Base-by-base conservation (phyloP, 2,329 filamentous ascomycete species). In the Juglanconis oblonga region DNA sequence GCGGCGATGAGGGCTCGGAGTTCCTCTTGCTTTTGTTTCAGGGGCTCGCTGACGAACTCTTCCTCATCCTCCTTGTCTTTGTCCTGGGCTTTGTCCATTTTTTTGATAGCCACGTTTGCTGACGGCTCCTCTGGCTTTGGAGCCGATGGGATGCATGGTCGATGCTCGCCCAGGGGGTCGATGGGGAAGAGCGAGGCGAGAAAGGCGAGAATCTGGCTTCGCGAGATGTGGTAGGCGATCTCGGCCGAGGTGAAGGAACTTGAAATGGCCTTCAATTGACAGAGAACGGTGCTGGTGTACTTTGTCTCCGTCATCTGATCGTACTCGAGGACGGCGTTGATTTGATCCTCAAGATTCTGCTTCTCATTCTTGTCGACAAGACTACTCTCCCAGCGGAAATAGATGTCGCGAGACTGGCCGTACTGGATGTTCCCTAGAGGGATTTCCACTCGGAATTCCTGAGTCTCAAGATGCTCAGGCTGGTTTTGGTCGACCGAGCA, bases 371-470 rank as follows among this genome's bases (percentile, higher is more conserved):
- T n/a, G 1, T 67, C 24, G 5, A 66, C 36, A 17, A 24, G 24
- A 24, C 24, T 24, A 2, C 67, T 68, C 40, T 69, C 67, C 60
- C 72, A 72, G 4, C 66, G 65, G 6, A 87, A 69, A 63, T 79
- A 80, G 31, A 87, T 71, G 58, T 87, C 82, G 3, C 84, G 77
- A 0, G 82, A 80, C 61, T 87, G 85, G n/a, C 83, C 84, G 57
- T 83, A 87, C 62, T 85, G 84, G 0, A 88, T 61, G 64, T 79
- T 85, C 3, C 81, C 80, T 3, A 85, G 68, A 0, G 69, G 57
- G 31, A 85, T 70, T 1, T 67, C 75, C 32, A 82, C 64, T 32
- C 62, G 65, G 10, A 61, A 63, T 4, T 62, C 62, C 42, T 64
- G 57, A 4, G 5, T 24, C 49, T 17, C 52, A 0, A 62, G 47